Conservation (phyloP, 805 yeast species). For the Komagataella mondaviorum region DNA sequence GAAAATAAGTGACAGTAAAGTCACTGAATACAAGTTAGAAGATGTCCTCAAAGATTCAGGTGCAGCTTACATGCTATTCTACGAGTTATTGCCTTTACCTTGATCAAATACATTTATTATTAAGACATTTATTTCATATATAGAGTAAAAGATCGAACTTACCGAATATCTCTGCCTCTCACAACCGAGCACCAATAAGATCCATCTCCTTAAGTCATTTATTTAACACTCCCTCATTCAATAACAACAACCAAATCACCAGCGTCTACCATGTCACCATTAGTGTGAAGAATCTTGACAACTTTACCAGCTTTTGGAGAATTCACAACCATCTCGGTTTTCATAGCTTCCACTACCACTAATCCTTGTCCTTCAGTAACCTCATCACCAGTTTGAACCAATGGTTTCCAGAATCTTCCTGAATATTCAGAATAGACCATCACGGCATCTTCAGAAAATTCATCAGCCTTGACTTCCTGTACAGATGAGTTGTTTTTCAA, state of each 20-base stretch:
- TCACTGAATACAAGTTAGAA: conserved; percentile 42
- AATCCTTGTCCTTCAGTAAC: conserved; percentile 69
- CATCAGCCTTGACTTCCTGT: conserved; percentile 31
- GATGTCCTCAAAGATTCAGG: conserved; percentile 56
- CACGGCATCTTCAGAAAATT: conserved; percentile 67
- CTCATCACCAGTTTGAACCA: conserved; percentile 64
- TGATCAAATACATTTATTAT: conserved; percentile 3
- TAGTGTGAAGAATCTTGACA: conserved; percentile 55
- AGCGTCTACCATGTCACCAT: conserved; percentile 95
- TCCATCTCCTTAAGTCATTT: not conserved
- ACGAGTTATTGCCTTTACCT: conserved; percentile 43
- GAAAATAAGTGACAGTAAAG: conserved; percentile 71
- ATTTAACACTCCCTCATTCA: conserved; percentile 18
- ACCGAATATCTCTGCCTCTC: not conserved
- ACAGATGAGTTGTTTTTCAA: conserved; percentile 39
- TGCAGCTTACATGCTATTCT: conserved; percentile 80
- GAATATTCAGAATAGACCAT: conserved; percentile 87
- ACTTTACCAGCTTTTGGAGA: conserved; percentile 66
- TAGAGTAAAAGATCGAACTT: not conserved
- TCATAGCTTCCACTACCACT: conserved; percentile 94
- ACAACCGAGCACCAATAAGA: not conserved
- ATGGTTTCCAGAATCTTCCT: conserved; percentile 95
- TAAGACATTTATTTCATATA: not conserved
- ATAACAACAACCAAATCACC: conserved; percentile 90
- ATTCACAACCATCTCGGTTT: conserved; percentile 86